Evolutionary conservation across 495 filamentous ascomycete genomes (phyloP).

Genomic region (Penicillium coprophilum): DNA sequence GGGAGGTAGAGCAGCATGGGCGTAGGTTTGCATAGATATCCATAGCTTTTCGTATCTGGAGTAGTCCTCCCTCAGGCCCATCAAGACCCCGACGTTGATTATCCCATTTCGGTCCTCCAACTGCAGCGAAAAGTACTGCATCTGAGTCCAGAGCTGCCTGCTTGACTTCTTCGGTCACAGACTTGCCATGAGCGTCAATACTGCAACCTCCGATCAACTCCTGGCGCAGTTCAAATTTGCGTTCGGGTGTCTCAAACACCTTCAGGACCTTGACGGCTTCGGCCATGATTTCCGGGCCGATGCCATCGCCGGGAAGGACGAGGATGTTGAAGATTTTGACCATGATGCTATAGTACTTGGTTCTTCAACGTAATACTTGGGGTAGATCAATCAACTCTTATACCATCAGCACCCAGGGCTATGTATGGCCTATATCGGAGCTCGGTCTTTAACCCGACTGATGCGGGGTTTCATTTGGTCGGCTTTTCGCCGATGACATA

Average conservation of each 20-base stretch:
- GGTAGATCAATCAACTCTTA: not conserved
- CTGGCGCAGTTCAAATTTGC: slow-evolving; percentile 42
- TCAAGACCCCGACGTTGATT: slow-evolving; percentile 39
- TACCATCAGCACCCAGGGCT: not conserved
- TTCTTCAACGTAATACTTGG: not conserved
- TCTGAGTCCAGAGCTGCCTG: slow-evolving; percentile 42
- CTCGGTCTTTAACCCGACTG: slow-evolving; percentile 26
- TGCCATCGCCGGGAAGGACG: slow-evolving; percentile 53
- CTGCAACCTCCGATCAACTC: slow-evolving; percentile 51
- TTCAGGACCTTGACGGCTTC: slow-evolving; percentile 54
- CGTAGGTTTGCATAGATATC: slow-evolving; percentile 54
- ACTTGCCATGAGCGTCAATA: slow-evolving; percentile 47
- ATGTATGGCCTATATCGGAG: slow-evolving; percentile 13
- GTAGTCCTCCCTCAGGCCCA: slow-evolving; percentile 47
- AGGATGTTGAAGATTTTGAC: slow-evolving; percentile 47
- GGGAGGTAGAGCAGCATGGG: slow-evolving; percentile 45
- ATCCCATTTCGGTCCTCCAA: slow-evolving; percentile 54
- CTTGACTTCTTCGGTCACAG: slow-evolving; percentile 46
- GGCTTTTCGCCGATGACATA: slow-evolving; percentile 19
- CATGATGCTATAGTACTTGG: slow-evolving; percentile 13
- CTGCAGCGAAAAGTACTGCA: slow-evolving; percentile 51
- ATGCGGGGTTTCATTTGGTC: slow-evolving; percentile 23
- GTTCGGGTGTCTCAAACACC: slow-evolving; percentile 39
- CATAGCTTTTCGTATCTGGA: slow-evolving; percentile 47
- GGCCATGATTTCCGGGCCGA: slow-evolving; percentile 55